Conservation (phyloP, 805 yeast genomes). For the Schizosaccharomyces lindneri region DNA sequence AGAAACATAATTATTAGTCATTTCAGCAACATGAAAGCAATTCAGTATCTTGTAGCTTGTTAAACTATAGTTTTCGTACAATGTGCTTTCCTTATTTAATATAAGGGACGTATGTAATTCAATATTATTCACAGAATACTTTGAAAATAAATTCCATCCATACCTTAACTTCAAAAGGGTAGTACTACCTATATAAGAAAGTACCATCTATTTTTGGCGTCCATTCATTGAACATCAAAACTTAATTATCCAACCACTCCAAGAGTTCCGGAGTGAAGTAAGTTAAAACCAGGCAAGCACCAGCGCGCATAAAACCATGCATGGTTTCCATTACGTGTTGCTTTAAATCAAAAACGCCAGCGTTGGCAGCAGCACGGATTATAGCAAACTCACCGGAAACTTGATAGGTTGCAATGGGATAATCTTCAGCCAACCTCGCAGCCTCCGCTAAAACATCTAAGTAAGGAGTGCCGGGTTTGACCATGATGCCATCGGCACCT, state of each 20-base stretch:
- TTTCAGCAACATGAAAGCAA: too few relatives aligned
- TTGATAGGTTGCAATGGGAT: slow-evolving; percentile 85
- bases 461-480: slow-evolving; percentile 89
- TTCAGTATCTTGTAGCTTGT: too few relatives aligned
- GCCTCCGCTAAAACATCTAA: slow-evolving; percentile 81
- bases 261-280: slow-evolving; percentile 89
- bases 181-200: too few relatives aligned
- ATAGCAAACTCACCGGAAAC: slow-evolving; percentile 94
- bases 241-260: slow-evolving; percentile 48
- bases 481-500: slow-evolving; percentile 88
- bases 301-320: slow-evolving; percentile 80
- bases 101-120: too few relatives aligned
- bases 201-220: not conserved
- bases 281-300: slow-evolving; percentile 73
- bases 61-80: too few relatives aligned
- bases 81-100: too few relatives aligned
- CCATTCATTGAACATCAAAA: not conserved
- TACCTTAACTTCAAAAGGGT: too few relatives aligned
- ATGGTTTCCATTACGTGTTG: slow-evolving; percentile 60
- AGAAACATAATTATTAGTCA: too few relatives aligned
- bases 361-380: slow-evolving; percentile 95
- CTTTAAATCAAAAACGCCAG: slow-evolving; percentile 71
- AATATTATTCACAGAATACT: too few relatives aligned
- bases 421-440: slow-evolving; percentile 48
- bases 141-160: too few relatives aligned